Evolutionary conservation across 129 eudicot genomes (phyloP), one percentile per base, ranked within the genome.

Genomic region (Mikania micrantha): DNA sequence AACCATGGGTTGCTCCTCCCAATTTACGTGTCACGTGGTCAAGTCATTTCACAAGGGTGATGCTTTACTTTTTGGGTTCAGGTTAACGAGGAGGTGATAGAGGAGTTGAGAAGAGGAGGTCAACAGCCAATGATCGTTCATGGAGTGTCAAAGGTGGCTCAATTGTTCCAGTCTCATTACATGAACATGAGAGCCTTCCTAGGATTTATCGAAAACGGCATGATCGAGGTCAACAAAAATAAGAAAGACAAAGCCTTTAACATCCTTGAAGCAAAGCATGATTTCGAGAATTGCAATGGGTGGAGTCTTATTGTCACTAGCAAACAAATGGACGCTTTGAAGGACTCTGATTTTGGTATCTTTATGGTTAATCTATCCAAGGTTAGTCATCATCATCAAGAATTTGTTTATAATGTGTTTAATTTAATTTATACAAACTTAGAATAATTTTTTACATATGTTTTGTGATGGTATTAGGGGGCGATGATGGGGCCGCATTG

Each of bases 401-500:
- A 47, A 24, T 24, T 31, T 19, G 36, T n/a, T 35, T 36, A 36
- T 36, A 9, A 4, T 12, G 13, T 41, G 6, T 11, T 3, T 15
- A 24, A 7, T 9, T 2, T 7, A 6, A 8, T 2, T 24, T 41
- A 39, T 64, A 7, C 0, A 15, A 64, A 7, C 22, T 6, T 39
- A 22, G 5, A 21, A 12, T 54, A n/a, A 39, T 64, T 65, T 65
- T n/a, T n/a, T n/a, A n/a, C n/a, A n/a, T 10, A 67, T 7, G 22
- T 7, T 66, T 61, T 10, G 13, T 45, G 48, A 19, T 57, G 9
- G 28, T 25, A 35, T 57, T 29, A 90, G 97, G 92, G 97, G 42
- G 74, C 86, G 8, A 90, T 90, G 90, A 80, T 87, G 92, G 97
- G 87, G 45, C 97, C 97, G 0, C 97, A 87, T 39, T 87, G 90